phyloP scores from a whole-genome alignment of 1,284 basidiomycete species.

The Blastosporella zonata region DNA sequence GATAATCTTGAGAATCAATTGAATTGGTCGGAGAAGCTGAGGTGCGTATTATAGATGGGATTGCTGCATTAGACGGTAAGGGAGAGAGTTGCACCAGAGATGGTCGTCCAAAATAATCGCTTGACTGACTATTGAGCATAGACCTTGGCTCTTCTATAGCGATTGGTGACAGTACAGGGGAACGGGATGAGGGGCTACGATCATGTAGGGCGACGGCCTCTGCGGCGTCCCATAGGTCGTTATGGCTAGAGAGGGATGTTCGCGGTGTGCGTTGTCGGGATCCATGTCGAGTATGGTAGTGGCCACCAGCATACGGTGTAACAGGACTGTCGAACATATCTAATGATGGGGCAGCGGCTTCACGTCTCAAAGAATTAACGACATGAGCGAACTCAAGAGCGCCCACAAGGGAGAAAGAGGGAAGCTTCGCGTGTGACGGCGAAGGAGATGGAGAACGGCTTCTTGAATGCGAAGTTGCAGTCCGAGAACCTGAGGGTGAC shows the following conservation, averaged over 20 bases:
- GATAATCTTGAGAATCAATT: conserved; percentile 38
- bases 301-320: conserved; percentile 71
- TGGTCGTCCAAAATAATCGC: conserved; percentile 13
- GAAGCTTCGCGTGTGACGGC: conserved; percentile 49
- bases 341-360: conserved; percentile 56
- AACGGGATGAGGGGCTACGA: conserved; percentile 8
- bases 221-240: conserved; percentile 24
- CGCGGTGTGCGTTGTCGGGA: conserved; percentile 34
- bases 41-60: conserved; percentile 53
- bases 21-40: conserved; percentile 51
- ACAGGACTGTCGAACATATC: conserved; percentile 65
- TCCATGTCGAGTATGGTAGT: conserved; percentile 49
- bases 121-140: conserved; percentile 12
- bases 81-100: conserved; percentile 6
- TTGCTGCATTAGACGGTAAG: conserved; percentile 16
- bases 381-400: conserved; percentile 93
- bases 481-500: conserved; percentile 25
- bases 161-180: conserved; percentile 12
- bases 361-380: conserved; percentile 72
- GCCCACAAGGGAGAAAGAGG: conserved; percentile 86
- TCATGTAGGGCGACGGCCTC: conserved; percentile 7
- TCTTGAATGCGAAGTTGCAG: conserved; percentile 25
- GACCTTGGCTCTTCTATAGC: conserved; percentile 11
- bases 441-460: conserved; percentile 39
- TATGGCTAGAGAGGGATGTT: conserved; percentile 26